phyloP scores from a whole-genome alignment of 345 rosid species.

The Ceriops decandra region DNA sequence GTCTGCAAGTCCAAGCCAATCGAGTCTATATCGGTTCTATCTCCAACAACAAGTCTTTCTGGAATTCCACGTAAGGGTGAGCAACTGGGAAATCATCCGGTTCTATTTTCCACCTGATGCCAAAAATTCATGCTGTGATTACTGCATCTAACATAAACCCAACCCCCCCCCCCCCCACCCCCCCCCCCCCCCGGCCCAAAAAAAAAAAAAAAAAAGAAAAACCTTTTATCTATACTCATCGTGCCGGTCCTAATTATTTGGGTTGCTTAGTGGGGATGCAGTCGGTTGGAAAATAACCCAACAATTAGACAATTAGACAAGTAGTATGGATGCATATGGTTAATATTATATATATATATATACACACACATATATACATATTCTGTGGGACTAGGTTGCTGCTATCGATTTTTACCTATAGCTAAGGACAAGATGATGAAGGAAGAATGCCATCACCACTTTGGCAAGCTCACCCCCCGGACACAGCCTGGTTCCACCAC shows the following conservation, averaged over 20 bases:
- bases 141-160: too few species aligned
- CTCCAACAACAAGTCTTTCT: constrained; percentile 57
- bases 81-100: constrained; percentile 71
- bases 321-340: neutral
- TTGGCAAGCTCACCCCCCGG: constrained; percentile 87
- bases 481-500: constrained; percentile 79
- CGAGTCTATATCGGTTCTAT: constrained; percentile 33
- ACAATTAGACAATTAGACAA: neutral
- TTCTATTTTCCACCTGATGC: constrained; percentile 61
- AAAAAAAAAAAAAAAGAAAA: too few species aligned
- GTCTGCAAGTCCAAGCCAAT: too few species aligned
- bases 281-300: constrained; percentile 2
- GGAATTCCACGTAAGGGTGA: constrained; percentile 75
- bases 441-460: constrained; percentile 64
- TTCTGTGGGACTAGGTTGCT: neutral
- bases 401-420: constrained; percentile 46
- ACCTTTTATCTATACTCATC: too few species aligned
- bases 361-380: too few species aligned
- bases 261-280: constrained; percentile 33
- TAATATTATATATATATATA: too few species aligned
- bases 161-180: too few species aligned
- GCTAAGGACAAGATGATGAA: constrained; percentile 82
- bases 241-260: constrained; percentile 15
- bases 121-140: neutral
- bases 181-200: too few species aligned